phyloP scores from a whole-genome alignment of 345 rosid species.

The Arabidopsis thaliana region DNA sequence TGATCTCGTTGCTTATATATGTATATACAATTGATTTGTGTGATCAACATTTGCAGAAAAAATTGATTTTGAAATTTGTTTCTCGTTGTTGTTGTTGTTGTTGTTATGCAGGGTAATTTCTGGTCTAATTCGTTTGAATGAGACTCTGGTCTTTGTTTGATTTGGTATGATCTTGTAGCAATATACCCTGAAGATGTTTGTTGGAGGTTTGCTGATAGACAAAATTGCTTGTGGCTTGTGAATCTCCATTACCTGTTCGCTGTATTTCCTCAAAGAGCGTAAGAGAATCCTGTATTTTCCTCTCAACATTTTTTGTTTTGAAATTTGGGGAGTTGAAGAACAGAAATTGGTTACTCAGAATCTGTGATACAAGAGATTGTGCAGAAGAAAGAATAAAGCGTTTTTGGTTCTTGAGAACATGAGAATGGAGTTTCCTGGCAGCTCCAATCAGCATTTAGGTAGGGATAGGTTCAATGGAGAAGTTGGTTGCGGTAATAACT shows the following conservation, averaged over 20 bases:
- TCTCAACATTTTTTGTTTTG: neutral
- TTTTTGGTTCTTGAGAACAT: slow-evolving; percentile 45
- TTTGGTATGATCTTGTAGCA: slow-evolving; percentile 31
- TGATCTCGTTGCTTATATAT: slow-evolving; percentile 13
- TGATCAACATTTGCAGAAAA: neutral
- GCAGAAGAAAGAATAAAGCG: slow-evolving; percentile 2
- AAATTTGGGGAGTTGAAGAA: neutral
- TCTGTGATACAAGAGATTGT: slow-evolving; percentile 23
- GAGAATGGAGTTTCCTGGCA: slow-evolving; percentile 57
- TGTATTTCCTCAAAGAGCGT: slow-evolving; percentile 30
- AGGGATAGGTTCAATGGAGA: slow-evolving; percentile 40
- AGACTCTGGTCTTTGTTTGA: slow-evolving; percentile 22
- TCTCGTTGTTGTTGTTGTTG: slow-evolving; percentile 9
- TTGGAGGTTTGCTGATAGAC: slow-evolving; percentile 6
- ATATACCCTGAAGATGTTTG: slow-evolving; percentile 18
- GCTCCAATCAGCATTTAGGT: slow-evolving; percentile 46
- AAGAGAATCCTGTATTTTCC: neutral
- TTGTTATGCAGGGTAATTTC: slow-evolving; percentile 27
- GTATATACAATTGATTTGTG: neutral
- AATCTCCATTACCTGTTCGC: slow-evolving; percentile 36
- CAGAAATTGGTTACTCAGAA: neutral
- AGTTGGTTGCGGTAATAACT: slow-evolving; percentile 34
- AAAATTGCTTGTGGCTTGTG: slow-evolving; percentile 9
- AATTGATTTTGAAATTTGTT: neutral
- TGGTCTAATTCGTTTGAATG: slow-evolving; percentile 16